Evolutionary conservation across 1,284 basidiomycete genomes (phyloP), one percentile per base, ranked within the genome.

Genomic region (Ustilago xerochloae): DNA sequence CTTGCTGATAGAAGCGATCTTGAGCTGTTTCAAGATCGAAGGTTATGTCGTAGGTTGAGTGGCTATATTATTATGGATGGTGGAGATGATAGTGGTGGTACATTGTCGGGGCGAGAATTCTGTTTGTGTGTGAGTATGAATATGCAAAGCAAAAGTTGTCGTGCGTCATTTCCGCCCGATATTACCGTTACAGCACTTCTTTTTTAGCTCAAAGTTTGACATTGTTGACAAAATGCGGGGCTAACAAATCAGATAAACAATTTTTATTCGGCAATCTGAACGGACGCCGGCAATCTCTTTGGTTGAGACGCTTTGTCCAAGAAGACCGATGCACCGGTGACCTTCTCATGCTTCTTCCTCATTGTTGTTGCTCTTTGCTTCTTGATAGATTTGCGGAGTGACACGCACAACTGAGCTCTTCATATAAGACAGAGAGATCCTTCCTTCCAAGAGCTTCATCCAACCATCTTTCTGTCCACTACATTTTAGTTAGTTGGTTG

Each of bases 311-410:
- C 30, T 22, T 32, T 39, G 20, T 26, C 15, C 41, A 43, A 26
- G n/a, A 16, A 43, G 20, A 43, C 41, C 22, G 41, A 43, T 39
- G 46, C 63, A 65, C 63, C 63, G 56, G 63, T 39, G 63, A 65
- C 63, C 63, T 59, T 32, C 46, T 53, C 41, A 24, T 32, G 32
- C 43, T 16, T 20, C 41, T n/a, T 54, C 10, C 39, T 45, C 20
- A 38, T 32, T 5, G 39, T 22, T 13, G 15, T 16, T n/a, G n/a
- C n/a, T 15, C 2, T 5, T 29, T 32, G 24, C 3, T 26, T 43
- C 9, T 43, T 13, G 41, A 18, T 33, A 33, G 49, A 15, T 28
- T 10, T 26, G 22, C 41, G 22, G 41, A 43, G 41, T 24, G 41
- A 13, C 32, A 35, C n/a, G n/a, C n/a, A n/a, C n/a, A n/a, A n/a